Evolutionary conservation across 1,139 yeast genomes (phyloP), one percentile per base, ranked within the genome.

Genomic region (Pneumocystis wakefieldiae): DNA sequence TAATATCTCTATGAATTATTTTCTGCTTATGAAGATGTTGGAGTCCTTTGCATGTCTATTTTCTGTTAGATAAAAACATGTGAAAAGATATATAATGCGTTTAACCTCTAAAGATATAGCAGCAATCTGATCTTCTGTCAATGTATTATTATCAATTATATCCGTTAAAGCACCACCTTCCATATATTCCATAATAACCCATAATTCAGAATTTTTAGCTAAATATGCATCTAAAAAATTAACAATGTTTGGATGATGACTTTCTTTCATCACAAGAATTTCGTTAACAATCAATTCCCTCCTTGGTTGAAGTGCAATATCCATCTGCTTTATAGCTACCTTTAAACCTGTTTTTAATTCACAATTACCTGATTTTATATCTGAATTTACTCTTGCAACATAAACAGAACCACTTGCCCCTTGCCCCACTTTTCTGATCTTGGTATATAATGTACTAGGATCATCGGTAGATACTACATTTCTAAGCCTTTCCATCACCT

Each of bases 381-480:
- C 38, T 42, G 55, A 15, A 48, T 64, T 41, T 14, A 63, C 63
- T 70, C 84, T 83, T 0, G 97, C 98, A 63, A 92, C 80, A 71
- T 88, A 94, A 29, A 94, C 99, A 1, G 92, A 87, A 19, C 99
- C 99, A 67, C 92, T 84, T 0, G 98, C 99, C 70, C 99, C 99
- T 76, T 94, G 98, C n/a, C 99, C 99, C 2, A 97, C 96, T 72
- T 90, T 90, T 74, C 88, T 94, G 69, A 92, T 81, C 76, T 89
- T 87, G 71, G 86, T 87, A 76, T 89, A 94, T 65, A 84, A 80
- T 41, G 90, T 86, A 6, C 87, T 80, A 17, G 99, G 98, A 74
- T 92, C 96, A 61, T 83, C 80, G 67, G 81, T 82, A 67, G 86
- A 84, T 2, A 94, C 96, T 37, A 91, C 96, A 2, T 89, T 83